phyloP scores from a whole-genome alignment of 768 basidiomycete species.

The Suillus weaverae region DNA sequence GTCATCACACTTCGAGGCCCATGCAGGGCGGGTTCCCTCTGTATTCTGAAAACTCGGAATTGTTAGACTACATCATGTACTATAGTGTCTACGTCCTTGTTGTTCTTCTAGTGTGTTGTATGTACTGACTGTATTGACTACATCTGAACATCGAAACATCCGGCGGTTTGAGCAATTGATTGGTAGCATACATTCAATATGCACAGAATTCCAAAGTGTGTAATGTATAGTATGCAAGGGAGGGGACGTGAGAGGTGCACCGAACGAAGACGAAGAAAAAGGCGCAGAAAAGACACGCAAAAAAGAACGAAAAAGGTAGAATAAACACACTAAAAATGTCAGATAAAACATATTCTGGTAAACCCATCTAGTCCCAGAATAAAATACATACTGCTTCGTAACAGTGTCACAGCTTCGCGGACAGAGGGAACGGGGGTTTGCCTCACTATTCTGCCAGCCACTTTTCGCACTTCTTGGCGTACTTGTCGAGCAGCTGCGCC shows the following conservation, averaged over 20 bases:
- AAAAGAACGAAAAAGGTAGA: slow-evolving; percentile 13
- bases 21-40: slow-evolving; percentile 4
- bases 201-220: slow-evolving; percentile 23
- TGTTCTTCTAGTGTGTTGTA: slow-evolving; percentile 5
- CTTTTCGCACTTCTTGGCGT: slow-evolving; percentile 91
- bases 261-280: slow-evolving; percentile 8
- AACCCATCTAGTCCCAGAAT: slow-evolving; percentile 35
- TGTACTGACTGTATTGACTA: slow-evolving; percentile 5
- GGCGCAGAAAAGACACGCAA: slow-evolving; percentile 14
- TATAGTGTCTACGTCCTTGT: background rate
- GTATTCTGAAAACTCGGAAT: background rate
- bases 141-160: slow-evolving; percentile 1
- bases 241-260: slow-evolving; percentile 15
- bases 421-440: slow-evolving; percentile 14
- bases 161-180: slow-evolving; percentile 3
- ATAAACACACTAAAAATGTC: slow-evolving; percentile 16
- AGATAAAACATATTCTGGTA: slow-evolving; percentile 27
- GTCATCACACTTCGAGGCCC: background rate
- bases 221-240: slow-evolving; percentile 25
- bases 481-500: slow-evolving; percentile 86
- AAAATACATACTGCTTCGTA: slow-evolving; percentile 33
- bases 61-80: background rate
- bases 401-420: slow-evolving; percentile 27
- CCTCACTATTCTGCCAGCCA: slow-evolving; percentile 75
- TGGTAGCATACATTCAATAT: slow-evolving; percentile 18